Conservation (phyloP, 768 basidiomycete species). For the Mycena kentingensis region DNA sequence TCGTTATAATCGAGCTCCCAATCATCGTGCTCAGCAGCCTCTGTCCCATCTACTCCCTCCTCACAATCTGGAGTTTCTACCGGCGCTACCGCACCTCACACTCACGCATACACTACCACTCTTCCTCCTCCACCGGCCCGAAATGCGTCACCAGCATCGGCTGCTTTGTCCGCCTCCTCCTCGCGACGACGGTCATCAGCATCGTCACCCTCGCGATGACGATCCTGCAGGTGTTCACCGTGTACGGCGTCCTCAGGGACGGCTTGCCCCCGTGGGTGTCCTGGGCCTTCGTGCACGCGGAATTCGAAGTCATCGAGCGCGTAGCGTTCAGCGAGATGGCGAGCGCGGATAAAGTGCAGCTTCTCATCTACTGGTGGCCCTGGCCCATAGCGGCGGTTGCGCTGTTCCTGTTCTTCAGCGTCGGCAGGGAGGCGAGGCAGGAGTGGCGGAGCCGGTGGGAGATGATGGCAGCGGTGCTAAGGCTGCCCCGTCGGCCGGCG, state of each 20-base stretch:
- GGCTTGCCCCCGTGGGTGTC: conserved; percentile 34
- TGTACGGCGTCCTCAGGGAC: conserved; percentile 23
- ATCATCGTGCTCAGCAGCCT: conserved; percentile 23
- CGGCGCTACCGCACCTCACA: conserved; percentile 43
- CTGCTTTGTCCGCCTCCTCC: conserved; percentile 45
- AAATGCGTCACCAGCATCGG: not conserved
- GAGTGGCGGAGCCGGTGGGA: too few species aligned
- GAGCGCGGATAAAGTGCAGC: not conserved
- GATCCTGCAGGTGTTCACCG: not conserved
- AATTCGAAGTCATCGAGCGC: conserved; percentile 34
- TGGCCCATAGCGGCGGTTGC: not conserved
- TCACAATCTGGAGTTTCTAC: conserved; percentile 46
- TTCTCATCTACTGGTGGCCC: not conserved
- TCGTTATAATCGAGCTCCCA: conserved; percentile 25
- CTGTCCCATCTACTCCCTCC: conserved; percentile 29
- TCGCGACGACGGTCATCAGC: conserved; percentile 35
- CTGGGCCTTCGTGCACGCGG: conserved; percentile 40
- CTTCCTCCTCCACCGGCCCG: conserved; percentile 28
- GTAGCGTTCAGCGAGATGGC: conserved; percentile 22
- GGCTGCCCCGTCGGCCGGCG: too few species aligned
- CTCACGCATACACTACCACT: conserved; percentile 29
- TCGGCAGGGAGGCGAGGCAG: not conserved
- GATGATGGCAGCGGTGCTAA: too few species aligned
- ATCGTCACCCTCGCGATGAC: conserved; percentile 25
- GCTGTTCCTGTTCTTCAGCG: not conserved